Base-by-base conservation (phyloP, 768 basidiomycete species). In the Tricholomella constricta region DNA sequence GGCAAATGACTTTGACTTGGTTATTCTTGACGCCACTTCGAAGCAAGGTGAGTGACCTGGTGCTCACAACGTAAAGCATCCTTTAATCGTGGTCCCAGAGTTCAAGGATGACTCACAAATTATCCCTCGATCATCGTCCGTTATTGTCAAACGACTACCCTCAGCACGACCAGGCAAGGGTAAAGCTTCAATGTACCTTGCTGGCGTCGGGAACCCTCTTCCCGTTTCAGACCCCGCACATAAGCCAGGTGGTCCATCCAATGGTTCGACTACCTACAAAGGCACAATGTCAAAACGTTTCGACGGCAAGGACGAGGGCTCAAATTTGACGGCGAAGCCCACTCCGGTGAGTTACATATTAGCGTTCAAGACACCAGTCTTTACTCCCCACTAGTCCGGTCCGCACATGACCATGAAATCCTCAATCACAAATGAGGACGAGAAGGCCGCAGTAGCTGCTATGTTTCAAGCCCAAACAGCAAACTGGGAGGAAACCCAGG, bases 401-500 rank as follows among this genome's bases (percentile, higher is more conserved):
- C 49, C 75, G 6, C 29, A 9, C 51, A 40, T 34, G 8, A 36
- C 57, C 23, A 31, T 75, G 46, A 73, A 75, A 51, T 68, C 76
- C 4, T 61, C 80, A 37, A 79, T 79, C 19, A 74, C 78, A 2
- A 77, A 81, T 57, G 81, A 84, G 44, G 96, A 97, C 57, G 97
- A 98, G 69, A 91, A 89, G 26, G 91, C 89, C n/a, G 89, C 92
- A 31, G 91, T 99, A 80, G 89, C 88, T n/a, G 95, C 95, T 62
- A 97, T 99, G 91, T 95, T 98, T 70, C 88, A 91, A 71, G 90
- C 90, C 55, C 91, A 94, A 72, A 86, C 86, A 35, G 86, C 91
- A 58, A 91, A 94, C 72, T 99, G 96, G 97, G 90, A 97, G 78
- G 91, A 95, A 82, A 89, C 94, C 66, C 94, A 98, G 77, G 94